These are phyloP conservation scores for Pseudocercospora cruenta DNA, from an alignment of 2,329 filamentous ascomycete genomes.

Conservation along the genomic window DNA sequence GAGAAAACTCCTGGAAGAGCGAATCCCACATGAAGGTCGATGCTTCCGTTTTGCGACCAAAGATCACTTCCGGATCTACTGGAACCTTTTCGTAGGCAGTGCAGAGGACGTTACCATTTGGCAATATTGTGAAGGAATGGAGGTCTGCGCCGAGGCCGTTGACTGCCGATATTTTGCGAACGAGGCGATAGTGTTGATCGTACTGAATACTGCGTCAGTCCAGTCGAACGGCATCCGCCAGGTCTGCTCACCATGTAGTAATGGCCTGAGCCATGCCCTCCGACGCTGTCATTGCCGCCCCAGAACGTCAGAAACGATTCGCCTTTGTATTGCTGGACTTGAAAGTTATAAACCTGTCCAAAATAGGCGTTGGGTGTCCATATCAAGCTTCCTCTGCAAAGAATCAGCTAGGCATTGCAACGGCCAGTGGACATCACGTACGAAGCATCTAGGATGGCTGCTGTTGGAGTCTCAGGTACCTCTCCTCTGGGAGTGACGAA, in stretches of 20 bases:
- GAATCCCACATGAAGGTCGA: slow-evolving; percentile 39
- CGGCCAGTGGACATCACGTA: not conserved
- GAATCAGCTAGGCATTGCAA: not conserved
- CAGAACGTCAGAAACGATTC: slow-evolving; percentile 54
- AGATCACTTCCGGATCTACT: slow-evolving; percentile 16
- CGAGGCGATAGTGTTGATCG: slow-evolving; percentile 38
- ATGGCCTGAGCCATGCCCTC: slow-evolving; percentile 51
- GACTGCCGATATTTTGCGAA: slow-evolving; percentile 43
- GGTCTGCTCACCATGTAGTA: slow-evolving; percentile 51
- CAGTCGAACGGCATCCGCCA: too few relatives aligned
- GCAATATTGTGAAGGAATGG: slow-evolving; percentile 48
- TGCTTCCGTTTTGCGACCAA: not conserved
- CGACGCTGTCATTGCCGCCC: slow-evolving; percentile 50
- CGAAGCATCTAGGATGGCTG: slow-evolving; percentile 26
- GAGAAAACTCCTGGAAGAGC: slow-evolving; percentile 46
- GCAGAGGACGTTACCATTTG: slow-evolving; percentile 45
- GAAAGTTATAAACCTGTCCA: slow-evolving; percentile 50
- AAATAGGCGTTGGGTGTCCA: slow-evolving; percentile 27
- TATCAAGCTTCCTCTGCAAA: slow-evolving; percentile 26
- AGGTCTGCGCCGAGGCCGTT: slow-evolving; percentile 44
- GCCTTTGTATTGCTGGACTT: slow-evolving; percentile 50
- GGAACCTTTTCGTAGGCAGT: slow-evolving; percentile 41
- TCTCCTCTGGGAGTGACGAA: slow-evolving; percentile 34
- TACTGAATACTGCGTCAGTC: slow-evolving; percentile 17
- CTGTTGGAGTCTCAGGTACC: slow-evolving; percentile 16